These are phyloP conservation scores for Eimeria falciformis DNA, from an alignment of 169 alveolate genomes.

Conservation along the genomic window DNA sequence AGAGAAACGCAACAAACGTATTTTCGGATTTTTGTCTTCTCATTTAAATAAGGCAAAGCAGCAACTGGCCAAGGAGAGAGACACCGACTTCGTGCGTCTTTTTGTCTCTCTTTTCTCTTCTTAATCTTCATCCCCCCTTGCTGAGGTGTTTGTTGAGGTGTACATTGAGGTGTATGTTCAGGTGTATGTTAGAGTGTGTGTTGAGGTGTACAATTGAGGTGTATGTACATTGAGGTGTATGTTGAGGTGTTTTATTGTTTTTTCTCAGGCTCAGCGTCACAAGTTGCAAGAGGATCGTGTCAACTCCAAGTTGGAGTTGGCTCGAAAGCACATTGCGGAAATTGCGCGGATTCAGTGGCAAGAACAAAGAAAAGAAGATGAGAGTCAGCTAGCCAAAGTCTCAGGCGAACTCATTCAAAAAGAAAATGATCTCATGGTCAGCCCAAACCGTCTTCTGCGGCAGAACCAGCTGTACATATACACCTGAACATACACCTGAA, in stretches of 20 bases:
- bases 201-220: no score
- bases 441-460: no score
- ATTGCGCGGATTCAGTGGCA: slow-evolving; percentile 33
- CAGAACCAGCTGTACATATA: no score
- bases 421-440: slow-evolving; percentile 29
- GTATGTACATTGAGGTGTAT: no score
- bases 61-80: slow-evolving; percentile 21
- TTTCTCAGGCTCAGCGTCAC: slow-evolving; percentile 45
- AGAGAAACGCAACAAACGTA: slow-evolving; percentile 4
- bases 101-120: no score
- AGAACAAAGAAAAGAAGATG: slow-evolving; percentile 13
- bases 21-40: slow-evolving; percentile 32
- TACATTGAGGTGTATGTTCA: no score
- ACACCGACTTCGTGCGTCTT: slow-evolving; percentile 23
- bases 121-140: no score
- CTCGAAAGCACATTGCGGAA: not conserved
- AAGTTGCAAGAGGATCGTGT: slow-evolving; percentile 18
- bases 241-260: no score
- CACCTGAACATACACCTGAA: no score
- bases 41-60: slow-evolving; percentile 42
- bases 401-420: slow-evolving; percentile 13
- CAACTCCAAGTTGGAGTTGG: slow-evolving; percentile 15
- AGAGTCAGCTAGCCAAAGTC: not conserved
- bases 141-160: no score
- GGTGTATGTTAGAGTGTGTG: no score